Evolutionary conservation across 2,329 filamentous ascomycete species (phyloP).

Genomic region (Sphaceloma murrayae): DNA sequence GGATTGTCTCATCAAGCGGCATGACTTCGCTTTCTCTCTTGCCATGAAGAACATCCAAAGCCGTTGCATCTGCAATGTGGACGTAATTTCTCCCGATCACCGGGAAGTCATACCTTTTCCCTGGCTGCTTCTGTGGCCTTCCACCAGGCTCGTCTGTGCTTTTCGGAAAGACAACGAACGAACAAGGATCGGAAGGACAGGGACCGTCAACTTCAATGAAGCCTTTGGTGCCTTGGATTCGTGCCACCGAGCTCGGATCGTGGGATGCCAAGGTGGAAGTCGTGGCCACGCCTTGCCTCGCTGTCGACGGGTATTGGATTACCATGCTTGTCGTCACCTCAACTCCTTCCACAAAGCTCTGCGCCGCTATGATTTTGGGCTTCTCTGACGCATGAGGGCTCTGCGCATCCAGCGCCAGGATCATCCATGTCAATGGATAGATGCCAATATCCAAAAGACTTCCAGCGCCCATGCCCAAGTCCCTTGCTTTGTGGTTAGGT

Average conservation of each 20-base stretch:
- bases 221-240: conserved; percentile 36
- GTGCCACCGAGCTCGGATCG: conserved; percentile 26
- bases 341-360: conserved; percentile 29
- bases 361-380: conserved; percentile 34
- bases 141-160: conserved; percentile 22
- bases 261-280: conserved; percentile 28
- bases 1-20: conserved; percentile 40
- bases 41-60: conserved; percentile 33
- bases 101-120: conserved; percentile 32
- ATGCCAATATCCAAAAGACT: conserved; percentile 38
- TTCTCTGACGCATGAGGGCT: conserved; percentile 26
- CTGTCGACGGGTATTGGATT: conserved; percentile 32
- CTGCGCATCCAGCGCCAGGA: conserved; percentile 30
- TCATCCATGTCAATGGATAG: conserved; percentile 36
- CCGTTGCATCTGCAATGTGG: conserved; percentile 40
- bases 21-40: conserved; percentile 34
- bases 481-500: conserved; percentile 24
- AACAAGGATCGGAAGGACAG: conserved; percentile 11
- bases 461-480: conserved; percentile 36
- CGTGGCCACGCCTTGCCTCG: conserved; percentile 36
- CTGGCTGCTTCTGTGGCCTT: conserved; percentile 19
- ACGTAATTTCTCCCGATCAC: conserved; percentile 33
- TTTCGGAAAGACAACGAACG: conserved; percentile 28
- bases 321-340: conserved; percentile 32
- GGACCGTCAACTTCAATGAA: conserved; percentile 32